phyloP scores from a whole-genome alignment of 306 rosid genomes.

The Mimosa pudica region DNA sequence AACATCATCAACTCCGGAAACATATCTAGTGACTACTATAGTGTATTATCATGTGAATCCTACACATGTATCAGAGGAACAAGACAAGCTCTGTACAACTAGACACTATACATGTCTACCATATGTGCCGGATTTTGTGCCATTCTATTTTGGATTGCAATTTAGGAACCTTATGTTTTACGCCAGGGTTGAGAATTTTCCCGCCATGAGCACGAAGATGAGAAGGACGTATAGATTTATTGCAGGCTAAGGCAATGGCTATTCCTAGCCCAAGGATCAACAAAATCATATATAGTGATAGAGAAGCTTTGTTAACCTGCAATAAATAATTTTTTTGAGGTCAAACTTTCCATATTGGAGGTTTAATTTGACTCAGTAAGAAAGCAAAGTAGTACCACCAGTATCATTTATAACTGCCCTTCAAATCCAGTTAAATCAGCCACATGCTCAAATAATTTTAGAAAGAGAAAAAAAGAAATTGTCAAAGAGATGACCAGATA shows the following conservation, averaged over 20 bases:
- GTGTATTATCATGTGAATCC: background rate
- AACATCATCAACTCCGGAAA: background rate
- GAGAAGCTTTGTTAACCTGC: constrained; percentile 49
- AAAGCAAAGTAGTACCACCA: no score
- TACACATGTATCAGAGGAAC: background rate
- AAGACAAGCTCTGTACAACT: background rate
- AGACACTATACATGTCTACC: constrained; percentile 43
- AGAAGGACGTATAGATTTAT: constrained; percentile 22
- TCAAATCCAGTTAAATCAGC: no score
- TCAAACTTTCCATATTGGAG: background rate
- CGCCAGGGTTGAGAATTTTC: background rate
- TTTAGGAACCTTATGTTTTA: constrained; percentile 12
- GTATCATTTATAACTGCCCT: no score
- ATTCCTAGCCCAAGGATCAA: constrained; percentile 49
- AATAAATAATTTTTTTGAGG: constrained; percentile 26
- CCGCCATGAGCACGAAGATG: constrained; percentile 1
- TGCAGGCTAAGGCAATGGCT: constrained; percentile 38
- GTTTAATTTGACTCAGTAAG: no score
- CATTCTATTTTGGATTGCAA: constrained; percentile 45
- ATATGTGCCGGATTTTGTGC: constrained; percentile 71
- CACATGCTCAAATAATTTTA: no score
- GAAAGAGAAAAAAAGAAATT: no score
- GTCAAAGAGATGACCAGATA: no score
- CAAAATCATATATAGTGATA: constrained; percentile 43
- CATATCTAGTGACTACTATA: background rate